Base-by-base conservation (phyloP, 495 filamentous ascomycete genomes). In the Penicillium salamii region DNA sequence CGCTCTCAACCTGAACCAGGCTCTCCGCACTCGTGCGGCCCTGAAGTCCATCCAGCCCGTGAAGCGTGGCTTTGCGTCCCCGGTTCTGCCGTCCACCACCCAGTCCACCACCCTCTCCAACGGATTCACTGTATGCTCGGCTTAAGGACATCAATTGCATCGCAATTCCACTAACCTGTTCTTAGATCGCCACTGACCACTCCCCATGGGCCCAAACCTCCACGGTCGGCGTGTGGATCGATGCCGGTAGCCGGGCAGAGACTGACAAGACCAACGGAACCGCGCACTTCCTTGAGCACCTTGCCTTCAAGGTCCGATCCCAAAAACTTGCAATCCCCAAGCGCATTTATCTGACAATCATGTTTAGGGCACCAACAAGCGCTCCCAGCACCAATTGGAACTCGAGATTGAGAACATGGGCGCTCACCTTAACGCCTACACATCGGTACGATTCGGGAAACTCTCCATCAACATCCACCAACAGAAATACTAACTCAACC, bases 351-450 rank as follows among this genome's bases (percentile, higher is more conserved):
- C 53, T 62, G 47, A 62, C 57, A 15, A 47, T 45, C 37, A 18
- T 54, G 77, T 57, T 19, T 58, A 87, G 92, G 93, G 93, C 56
- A 98, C 93, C 53, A 80, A 84, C 73, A 96, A 87, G 72, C 83
- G 93, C 63, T 89, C 86, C 34, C 95, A 97, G 72, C 85, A 92
- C 64, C 93, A 97, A 73, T 76, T 99, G 70, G 93, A 99, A 78
- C 85, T 99, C 40, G 95, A 99, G 78, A 96, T 99, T 60, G 93
- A 99, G 79, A 97, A 99, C 77, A 96, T 97, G 91, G 93, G 93
- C 66, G 93, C 89, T 54, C 93, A 99, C 77, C 84, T 99, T 53
- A 99, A 99, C 72, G 93, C 93, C 61, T 99, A 99, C 79, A 99
- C 93, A 63, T 97, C 92, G 78, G 92, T 96, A 87, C 55, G 87